Base-by-base conservation (phyloP, 1,284 basidiomycete genomes). In the Quambalaria eucalypti region DNA sequence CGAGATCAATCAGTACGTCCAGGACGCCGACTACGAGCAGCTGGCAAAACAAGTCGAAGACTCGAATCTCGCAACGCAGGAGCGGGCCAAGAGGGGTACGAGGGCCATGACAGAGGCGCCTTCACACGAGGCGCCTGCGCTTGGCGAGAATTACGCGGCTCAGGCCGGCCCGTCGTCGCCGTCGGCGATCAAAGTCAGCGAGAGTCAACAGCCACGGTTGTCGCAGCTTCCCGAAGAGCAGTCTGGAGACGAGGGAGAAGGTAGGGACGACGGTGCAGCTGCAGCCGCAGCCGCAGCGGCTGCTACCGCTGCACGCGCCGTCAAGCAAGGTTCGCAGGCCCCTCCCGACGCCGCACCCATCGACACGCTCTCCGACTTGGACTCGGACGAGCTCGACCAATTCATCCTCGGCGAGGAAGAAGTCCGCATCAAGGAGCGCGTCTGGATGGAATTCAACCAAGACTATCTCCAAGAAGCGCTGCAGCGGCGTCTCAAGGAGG, bases 371-470 rank as follows among this genome's bases (percentile, higher is more conserved):
- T 57, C 59, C 7, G 70, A 63, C 21, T 49, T 97, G 26, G 88
- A 98, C 77, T 95, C 98, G 68, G 89, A 86, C 6, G 95, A 99
- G 76, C 80, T 98, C 46, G 89, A 97, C 73, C 79, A 78, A 26
- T 90, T 78, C 74, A 81, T 95, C 56, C 78, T 96, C 48, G 85
- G 82, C 10, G 85, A 88, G 47, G 87, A 88, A 26, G 93, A 97
- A 76, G 86, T 89, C 5, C 84, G 82, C 73, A 82, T 90, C 71
- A 95, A 92, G 76, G 90, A 93, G 71, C 84, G 91, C 26, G 84
- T 98, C 19, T 98, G 95, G 95, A 88, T 97, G 59, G 90, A 93
- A 77, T 81, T 91, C 74, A 98, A 98, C 77, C 84, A 83, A 63
- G 90, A 95, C 52, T 98, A 95, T 78, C 78, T 98, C 50, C 88